These are phyloP conservation scores for Diplodia corticola DNA, from an alignment of 2,329 filamentous ascomycete species.

Conservation along the genomic window DNA sequence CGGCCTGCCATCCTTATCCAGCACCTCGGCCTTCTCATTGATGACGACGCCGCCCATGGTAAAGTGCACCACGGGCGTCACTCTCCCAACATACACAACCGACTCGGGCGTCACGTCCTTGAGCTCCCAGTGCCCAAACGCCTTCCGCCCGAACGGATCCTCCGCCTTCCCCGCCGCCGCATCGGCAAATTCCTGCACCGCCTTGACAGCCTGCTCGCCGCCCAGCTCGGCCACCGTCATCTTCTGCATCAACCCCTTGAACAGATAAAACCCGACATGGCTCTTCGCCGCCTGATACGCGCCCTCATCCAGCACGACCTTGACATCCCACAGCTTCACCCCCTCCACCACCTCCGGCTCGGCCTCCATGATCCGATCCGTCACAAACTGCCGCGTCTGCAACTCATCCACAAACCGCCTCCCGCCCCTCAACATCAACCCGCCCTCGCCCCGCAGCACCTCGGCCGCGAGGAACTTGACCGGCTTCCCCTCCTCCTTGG, in stretches of 20 bases:
- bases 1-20: conserved; percentile 45
- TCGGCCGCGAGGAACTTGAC: conserved; percentile 67
- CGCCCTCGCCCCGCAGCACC: conserved; percentile 63
- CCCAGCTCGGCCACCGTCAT: conserved; percentile 45
- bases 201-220: conserved; percentile 36
- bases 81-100: conserved; percentile 58
- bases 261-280: conserved; percentile 64
- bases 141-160: conserved; percentile 51
- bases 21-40: conserved; percentile 54
- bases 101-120: conserved; percentile 51
- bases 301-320: conserved; percentile 61
- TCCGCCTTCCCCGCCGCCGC: conserved; percentile 43
- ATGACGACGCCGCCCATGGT: conserved; percentile 67
- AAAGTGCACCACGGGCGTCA: conserved; percentile 66
- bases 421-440: conserved; percentile 55
- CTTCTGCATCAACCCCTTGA: conserved; percentile 62
- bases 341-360: conserved; percentile 31
- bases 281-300: conserved; percentile 53
- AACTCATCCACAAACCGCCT: conserved; percentile 64
- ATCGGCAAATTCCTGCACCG: conserved; percentile 53
- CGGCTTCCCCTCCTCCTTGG: conserved; percentile 44
- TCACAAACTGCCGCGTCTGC: conserved; percentile 59
- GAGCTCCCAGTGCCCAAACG: conserved; percentile 59
- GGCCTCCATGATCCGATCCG: conserved; percentile 51
- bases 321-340: conserved; percentile 59